Percentiles rank a stretch among this genome's conserved stretches.
phyloP scores from a whole-genome alignment of 1,284 basidiomycete species.

The Rhodofomes roseus region DNA sequence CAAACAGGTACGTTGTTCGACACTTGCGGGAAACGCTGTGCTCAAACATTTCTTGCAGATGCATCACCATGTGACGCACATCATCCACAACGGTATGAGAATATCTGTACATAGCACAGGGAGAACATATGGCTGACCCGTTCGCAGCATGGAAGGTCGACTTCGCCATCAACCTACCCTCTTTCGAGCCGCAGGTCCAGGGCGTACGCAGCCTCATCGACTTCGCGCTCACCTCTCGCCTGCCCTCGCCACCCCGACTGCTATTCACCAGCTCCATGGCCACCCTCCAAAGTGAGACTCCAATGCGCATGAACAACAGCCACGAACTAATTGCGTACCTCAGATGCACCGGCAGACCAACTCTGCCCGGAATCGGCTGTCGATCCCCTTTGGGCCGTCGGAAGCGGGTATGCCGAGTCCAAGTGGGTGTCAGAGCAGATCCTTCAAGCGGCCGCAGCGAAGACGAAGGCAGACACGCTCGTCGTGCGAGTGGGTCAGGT shows the following conservation, averaged over 20 bases:
- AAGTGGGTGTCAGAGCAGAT: slow-evolving; percentile 38
- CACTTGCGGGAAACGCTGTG: neutral
- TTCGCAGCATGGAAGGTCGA: slow-evolving; percentile 32
- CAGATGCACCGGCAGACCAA: slow-evolving; percentile 2
- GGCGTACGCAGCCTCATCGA: slow-evolving; percentile 17
- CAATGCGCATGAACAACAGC: neutral
- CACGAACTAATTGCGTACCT: neutral
- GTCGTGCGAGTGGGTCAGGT: slow-evolving; percentile 42
- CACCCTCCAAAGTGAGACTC: slow-evolving; percentile 18
- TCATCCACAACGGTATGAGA: slow-evolving; percentile 32
- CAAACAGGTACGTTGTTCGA: slow-evolving; percentile 19
- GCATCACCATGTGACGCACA: slow-evolving; percentile 24
- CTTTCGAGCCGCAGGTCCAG: slow-evolving; percentile 17
- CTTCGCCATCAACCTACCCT: slow-evolving; percentile 25
- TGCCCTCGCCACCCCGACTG: slow-evolving; percentile 20
- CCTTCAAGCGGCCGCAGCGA: slow-evolving; percentile 18
- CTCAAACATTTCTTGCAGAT: neutral
- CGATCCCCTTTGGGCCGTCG: slow-evolving; percentile 19
- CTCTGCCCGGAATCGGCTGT: neutral
- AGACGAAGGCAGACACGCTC: slow-evolving; percentile 22
- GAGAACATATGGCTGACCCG: no score
- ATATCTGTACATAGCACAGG: no score
- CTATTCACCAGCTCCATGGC: slow-evolving; percentile 32
- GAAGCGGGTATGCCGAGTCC: slow-evolving; percentile 36
- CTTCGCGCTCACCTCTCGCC: slow-evolving; percentile 24